Evolutionary conservation across 805 yeast species (phyloP).

Genomic region (Yarrowia divulgata): DNA sequence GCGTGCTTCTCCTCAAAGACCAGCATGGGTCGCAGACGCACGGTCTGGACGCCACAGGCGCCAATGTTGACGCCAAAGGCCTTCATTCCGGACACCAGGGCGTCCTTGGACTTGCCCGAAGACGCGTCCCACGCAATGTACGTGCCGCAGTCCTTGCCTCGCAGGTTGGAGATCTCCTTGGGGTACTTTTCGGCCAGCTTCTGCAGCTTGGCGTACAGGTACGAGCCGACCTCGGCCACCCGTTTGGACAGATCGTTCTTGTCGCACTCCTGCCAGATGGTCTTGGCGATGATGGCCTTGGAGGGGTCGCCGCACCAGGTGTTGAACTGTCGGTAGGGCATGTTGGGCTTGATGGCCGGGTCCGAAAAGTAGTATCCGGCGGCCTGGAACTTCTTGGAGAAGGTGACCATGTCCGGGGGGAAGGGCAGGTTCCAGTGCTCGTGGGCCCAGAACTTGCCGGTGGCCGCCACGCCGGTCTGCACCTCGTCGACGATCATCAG

Average conservation of each 20-base stretch:
- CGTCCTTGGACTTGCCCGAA: conserved; percentile 62
- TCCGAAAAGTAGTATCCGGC: conserved; percentile 85
- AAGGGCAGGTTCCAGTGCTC: conserved; percentile 79
- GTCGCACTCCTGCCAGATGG: conserved; percentile 70
- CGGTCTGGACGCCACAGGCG: conserved; percentile 80
- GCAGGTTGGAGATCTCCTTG: conserved; percentile 57
- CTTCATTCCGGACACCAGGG: conserved; percentile 66
- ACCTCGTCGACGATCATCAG: conserved; percentile 84
- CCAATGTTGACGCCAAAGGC: conserved; percentile 77
- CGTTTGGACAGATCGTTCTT: conserved; percentile 65
- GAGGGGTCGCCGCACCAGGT: conserved; percentile 96
- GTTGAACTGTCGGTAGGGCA: conserved; percentile 89
- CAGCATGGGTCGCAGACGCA: conserved; percentile 81
- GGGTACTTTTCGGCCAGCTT: conserved; percentile 66
- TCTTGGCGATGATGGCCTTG: conserved; percentile 74
- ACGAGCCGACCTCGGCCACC: conserved; percentile 69
- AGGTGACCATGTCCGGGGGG: conserved; percentile 84
- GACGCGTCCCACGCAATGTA: conserved; percentile 82
- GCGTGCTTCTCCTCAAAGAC: conserved; percentile 83
- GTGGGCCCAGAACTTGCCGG: conserved; percentile 88
- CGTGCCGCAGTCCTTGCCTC: conserved; percentile 79
- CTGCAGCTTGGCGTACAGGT: conserved; percentile 65
- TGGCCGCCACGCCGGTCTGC: conserved; percentile 89
- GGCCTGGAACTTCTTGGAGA: conserved; percentile 87
- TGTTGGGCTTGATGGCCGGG: conserved; percentile 73